Conservation (phyloP, 106 monocot species). For the Agapanthus africanus region DNA sequence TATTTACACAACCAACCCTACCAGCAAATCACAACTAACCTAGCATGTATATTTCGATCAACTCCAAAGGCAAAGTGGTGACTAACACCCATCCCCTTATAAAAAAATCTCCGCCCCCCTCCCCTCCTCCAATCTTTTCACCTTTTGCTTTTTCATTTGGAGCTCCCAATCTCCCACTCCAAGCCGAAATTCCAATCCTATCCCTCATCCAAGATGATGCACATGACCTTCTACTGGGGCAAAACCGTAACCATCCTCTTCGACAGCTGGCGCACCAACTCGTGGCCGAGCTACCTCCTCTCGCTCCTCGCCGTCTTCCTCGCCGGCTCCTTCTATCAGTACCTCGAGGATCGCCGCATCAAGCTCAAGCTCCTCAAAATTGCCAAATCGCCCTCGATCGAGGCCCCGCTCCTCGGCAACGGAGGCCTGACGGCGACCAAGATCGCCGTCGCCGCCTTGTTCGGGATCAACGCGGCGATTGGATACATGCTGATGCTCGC, state of each 20-base stretch:
- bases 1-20: no score
- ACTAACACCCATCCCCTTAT: no score
- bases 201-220: conserved; percentile 63
- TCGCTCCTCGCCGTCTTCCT: conserved; percentile 65
- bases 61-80: no score
- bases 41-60: no score
- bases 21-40: no score
- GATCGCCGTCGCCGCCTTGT: conserved; percentile 33
- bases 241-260: conserved; percentile 72
- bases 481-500: conserved; percentile 95
- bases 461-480: conserved; percentile 68
- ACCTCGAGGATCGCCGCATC: conserved; percentile 63
- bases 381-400: conserved; percentile 16
- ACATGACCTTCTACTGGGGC: conserved; percentile 99
- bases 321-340: conserved; percentile 80
- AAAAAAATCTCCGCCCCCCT: no score
- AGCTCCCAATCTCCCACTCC: no score
- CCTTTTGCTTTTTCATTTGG: no score
- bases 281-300: conserved; percentile 62
- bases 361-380: conserved; percentile 41
- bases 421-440: conserved; percentile 15
- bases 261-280: conserved; percentile 59
- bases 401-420: conserved; percentile 27
- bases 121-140: no score
- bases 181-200: neutral